phyloP scores from a whole-genome alignment of 2,329 filamentous ascomycete genomes.

The Epichloe typhina region DNA sequence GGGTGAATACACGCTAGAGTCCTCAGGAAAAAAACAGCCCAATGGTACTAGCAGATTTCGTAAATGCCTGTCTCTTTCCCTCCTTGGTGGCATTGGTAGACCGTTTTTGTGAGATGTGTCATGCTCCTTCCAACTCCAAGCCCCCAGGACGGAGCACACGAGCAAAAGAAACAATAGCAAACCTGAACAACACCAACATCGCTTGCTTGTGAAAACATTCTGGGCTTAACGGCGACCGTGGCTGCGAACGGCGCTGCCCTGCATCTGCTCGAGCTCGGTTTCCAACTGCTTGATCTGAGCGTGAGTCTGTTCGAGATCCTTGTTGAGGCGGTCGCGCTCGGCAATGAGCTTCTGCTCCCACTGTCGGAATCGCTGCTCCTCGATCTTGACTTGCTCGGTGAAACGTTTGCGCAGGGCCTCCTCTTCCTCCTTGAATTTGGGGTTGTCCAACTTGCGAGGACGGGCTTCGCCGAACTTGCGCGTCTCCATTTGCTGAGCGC shows the following conservation, averaged over 20 bases:
- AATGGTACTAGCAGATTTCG: slow-evolving; percentile 10
- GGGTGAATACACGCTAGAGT: background rate
- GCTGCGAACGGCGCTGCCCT: slow-evolving; percentile 79
- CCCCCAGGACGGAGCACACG: slow-evolving; percentile 17
- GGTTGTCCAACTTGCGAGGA: slow-evolving; percentile 96
- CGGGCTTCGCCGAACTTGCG: slow-evolving; percentile 97
- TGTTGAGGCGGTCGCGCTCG: slow-evolving; percentile 97
- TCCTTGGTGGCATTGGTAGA: slow-evolving; percentile 17
- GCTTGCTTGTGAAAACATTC: slow-evolving; percentile 8
- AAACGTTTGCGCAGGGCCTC: slow-evolving; percentile 97
- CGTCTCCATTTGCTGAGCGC: slow-evolving; percentile 98
- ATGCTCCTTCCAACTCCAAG: slow-evolving; percentile 19
- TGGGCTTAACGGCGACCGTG: slow-evolving; percentile 72
- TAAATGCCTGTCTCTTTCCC: slow-evolving; percentile 11
- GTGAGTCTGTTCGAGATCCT: slow-evolving; percentile 96
- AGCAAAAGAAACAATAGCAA: slow-evolving; percentile 14
- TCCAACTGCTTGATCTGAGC: slow-evolving; percentile 88
- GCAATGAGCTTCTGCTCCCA: slow-evolving; percentile 99
- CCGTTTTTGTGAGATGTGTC: slow-evolving; percentile 3
- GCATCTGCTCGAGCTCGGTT: slow-evolving; percentile 83
- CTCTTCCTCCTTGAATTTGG: slow-evolving; percentile 99
- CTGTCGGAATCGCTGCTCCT: slow-evolving; percentile 97
- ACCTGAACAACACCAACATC: slow-evolving; percentile 17
- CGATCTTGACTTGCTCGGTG: slow-evolving; percentile 99
- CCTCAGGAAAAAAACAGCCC: background rate